Conservation (phyloP, 805 yeast species). For the Candida railenensis region DNA sequence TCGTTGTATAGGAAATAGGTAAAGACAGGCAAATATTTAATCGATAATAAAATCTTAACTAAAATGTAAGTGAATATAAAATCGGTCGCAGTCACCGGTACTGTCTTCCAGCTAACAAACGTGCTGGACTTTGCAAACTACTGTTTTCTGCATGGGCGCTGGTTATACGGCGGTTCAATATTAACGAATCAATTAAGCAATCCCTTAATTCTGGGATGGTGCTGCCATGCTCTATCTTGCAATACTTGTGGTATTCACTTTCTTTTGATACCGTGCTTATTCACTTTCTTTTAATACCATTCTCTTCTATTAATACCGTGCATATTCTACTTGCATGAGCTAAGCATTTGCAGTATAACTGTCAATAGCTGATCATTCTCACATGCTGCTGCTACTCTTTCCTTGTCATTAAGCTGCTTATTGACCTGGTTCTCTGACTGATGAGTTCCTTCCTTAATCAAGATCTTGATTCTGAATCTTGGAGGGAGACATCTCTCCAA, state of each 20-base stretch:
- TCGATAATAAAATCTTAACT: too few species aligned
- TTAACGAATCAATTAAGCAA: too few species aligned
- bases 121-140: too few species aligned
- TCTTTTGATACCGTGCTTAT: not conserved
- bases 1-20: constrained; percentile 2
- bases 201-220: too few species aligned
- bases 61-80: too few species aligned
- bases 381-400: constrained; percentile 97
- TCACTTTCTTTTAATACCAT: not conserved
- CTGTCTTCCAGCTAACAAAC: too few species aligned
- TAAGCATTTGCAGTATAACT: constrained; percentile 91
- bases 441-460: constrained; percentile 88
- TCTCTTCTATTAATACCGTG: not conserved
- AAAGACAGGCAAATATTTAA: not conserved
- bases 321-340: constrained; percentile 57
- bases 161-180: too few species aligned
- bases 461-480: constrained; percentile 73
- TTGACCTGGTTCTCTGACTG: constrained; percentile 95
- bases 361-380: constrained; percentile 88
- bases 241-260: too few species aligned
- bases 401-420: constrained; percentile 95
- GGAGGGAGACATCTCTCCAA: constrained; percentile 86
- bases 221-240: too few species aligned
- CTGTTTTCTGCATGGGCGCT: too few species aligned
- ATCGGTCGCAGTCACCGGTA: too few species aligned